Conservation (phyloP, 2,329 filamentous ascomycete genomes). For the Nigrospora sphaerica region DNA sequence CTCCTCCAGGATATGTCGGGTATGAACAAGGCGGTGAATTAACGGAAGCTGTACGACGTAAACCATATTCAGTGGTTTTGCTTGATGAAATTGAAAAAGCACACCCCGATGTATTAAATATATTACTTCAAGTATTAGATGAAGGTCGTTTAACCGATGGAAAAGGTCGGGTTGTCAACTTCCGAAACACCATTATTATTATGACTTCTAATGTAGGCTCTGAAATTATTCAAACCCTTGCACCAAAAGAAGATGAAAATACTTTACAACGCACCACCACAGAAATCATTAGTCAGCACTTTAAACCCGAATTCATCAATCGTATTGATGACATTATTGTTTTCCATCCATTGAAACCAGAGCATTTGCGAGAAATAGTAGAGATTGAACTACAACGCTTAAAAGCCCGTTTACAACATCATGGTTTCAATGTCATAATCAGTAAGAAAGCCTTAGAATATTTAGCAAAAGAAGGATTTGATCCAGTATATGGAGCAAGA, state of each 20-base stretch:
- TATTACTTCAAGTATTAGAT: slow-evolving; percentile 89
- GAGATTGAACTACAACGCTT: slow-evolving; percentile 85
- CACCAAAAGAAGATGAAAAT: slow-evolving; percentile 62
- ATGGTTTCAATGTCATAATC: slow-evolving; percentile 71
- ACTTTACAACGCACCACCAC: slow-evolving; percentile 75
- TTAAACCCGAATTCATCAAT: slow-evolving; percentile 94
- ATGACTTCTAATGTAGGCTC: slow-evolving; percentile 93
- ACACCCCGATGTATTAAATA: slow-evolving; percentile 85
- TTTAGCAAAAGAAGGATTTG: slow-evolving; percentile 85
- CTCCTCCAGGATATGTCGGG: slow-evolving; percentile 89
- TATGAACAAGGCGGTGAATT: slow-evolving; percentile 96
- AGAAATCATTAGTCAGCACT: slow-evolving; percentile 68
- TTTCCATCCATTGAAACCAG: slow-evolving; percentile 76
- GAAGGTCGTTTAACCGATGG: slow-evolving; percentile 94
- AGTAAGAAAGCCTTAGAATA: slow-evolving; percentile 68
- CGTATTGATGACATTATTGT: slow-evolving; percentile 95
- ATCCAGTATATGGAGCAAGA: slow-evolving; percentile 83
- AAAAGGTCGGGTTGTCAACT: slow-evolving; percentile 94
- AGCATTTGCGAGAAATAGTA: slow-evolving; percentile 82
- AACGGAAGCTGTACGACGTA: slow-evolving; percentile 88
- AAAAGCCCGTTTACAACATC: slow-evolving; percentile 74
- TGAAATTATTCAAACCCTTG: slow-evolving; percentile 75
- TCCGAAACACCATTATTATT: slow-evolving; percentile 93
- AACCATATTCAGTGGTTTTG: slow-evolving; percentile 88
- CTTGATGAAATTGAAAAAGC: slow-evolving; percentile 99